Evolutionary conservation across 2,329 filamentous ascomycete genomes (phyloP).

Genomic region (Bipolaris zeicola): DNA sequence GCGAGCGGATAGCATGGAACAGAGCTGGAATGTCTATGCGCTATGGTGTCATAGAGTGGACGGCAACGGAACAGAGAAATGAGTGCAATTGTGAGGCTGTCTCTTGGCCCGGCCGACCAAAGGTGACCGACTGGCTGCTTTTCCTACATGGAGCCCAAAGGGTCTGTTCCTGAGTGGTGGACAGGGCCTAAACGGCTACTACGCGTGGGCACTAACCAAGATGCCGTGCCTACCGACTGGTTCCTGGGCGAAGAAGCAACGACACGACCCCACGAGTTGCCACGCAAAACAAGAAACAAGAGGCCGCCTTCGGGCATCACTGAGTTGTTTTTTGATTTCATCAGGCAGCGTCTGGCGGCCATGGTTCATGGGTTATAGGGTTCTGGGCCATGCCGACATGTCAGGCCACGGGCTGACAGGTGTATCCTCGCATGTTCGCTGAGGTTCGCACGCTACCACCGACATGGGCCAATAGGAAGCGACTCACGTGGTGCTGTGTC

Average conservation of each 20-base stretch:
- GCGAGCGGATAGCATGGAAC: not conserved
- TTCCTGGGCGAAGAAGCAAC: not conserved
- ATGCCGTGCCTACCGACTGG: not conserved
- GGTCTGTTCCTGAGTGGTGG: not conserved
- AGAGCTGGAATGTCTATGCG: not conserved
- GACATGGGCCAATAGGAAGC: slow-evolving; percentile 12
- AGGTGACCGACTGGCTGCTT: too few species aligned
- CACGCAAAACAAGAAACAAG: slow-evolving; percentile 9
- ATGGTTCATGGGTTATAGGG: not conserved
- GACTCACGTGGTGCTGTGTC: slow-evolving; percentile 16
- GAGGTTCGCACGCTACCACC: slow-evolving; percentile 2
- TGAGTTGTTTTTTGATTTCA: not conserved
- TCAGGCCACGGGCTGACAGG: slow-evolving; percentile 17
- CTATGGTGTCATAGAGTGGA: slow-evolving; percentile 1
- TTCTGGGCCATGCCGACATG: slow-evolving; percentile 12
- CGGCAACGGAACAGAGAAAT: not conserved
- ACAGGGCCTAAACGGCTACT: not conserved
- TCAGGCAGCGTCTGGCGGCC: slow-evolving; percentile 16
- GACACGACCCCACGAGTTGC: not conserved
- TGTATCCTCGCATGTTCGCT: slow-evolving; percentile 18
- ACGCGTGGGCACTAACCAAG: not conserved
- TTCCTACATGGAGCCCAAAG: too few species aligned
- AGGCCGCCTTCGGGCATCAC: slow-evolving; percentile 18
- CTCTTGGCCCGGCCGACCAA: not conserved
- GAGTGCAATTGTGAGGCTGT: not conserved